Evolutionary conservation across 768 basidiomycete species (phyloP), one percentile per base, ranked within the genome.

Genomic region (Scleroderma bovista): DNA sequence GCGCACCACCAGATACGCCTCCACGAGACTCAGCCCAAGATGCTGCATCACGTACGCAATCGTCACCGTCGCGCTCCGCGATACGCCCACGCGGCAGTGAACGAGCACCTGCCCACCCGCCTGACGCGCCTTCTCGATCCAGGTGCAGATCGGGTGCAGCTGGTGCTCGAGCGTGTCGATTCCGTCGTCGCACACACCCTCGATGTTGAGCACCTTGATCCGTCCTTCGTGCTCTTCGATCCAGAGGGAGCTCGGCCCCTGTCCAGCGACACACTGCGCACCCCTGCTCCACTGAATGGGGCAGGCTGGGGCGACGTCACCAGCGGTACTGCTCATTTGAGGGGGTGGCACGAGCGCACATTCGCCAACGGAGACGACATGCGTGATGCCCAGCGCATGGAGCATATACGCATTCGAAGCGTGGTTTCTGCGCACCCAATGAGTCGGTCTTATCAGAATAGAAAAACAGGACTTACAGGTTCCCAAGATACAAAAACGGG

Each of bases 1-100:
- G 49, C 95, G 83, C 33, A 94, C 93, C 54, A 96, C 80, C 57
- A 96, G 76, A 70, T 98, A 98, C 9, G 95, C 92, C 60, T 94
- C 91, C 50, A 93, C 89, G 56, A 98, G 81, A 33, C 88, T 84
- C 41, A 94, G 72, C 20, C 76, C 72, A 19, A 91, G 80, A 61
- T 95, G 83, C 64, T 93, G 90, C 94, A 97, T 97, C 62, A 96
- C 88, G 68, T 97, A 97, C 16, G 94, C 94, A 61, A 98, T 97
- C 54, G 88, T 88, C 52, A 98, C 93, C 29, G 92, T 95, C 24
- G 95, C 94, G 61, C 88, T 91, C 52, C 95, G 73, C 39, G 87
- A 90, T 38, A 98, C 95, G n/a, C 95, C 95, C n/a, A 98, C 95
- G n/a, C 93, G 79, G 67, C 95, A 98, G 68, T 98, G 95, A 8